Evolutionary conservation across 345 rosid species (phyloP).

Genomic region (Citropsis articulata): DNA sequence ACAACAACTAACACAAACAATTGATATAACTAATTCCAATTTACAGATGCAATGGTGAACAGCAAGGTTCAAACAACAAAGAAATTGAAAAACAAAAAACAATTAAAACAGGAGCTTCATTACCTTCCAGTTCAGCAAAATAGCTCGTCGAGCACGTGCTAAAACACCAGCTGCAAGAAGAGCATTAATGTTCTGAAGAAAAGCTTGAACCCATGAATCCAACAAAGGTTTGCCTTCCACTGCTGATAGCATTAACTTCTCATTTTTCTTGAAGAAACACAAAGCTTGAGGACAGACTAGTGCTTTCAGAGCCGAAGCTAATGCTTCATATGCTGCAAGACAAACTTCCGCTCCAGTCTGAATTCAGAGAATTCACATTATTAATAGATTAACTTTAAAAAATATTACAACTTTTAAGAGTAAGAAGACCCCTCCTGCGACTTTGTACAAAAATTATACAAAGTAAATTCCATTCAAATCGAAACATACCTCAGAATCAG

Average conservation of each 20-base stretch:
- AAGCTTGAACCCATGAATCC: conserved; percentile 60
- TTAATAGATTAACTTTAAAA: conserved; percentile 11
- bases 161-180: conserved; percentile 68
- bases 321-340: conserved; percentile 80
- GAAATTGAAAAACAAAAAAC: background rate
- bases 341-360: conserved; percentile 73
- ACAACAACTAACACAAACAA: background rate
- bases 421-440: background rate
- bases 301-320: conserved; percentile 52
- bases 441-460: conserved; percentile 9
- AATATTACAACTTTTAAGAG: background rate
- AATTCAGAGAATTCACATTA: conserved; percentile 21
- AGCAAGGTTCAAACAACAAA: background rate
- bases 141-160: conserved; percentile 71
- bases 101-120: conserved; percentile 15
- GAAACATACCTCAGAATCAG: conserved; percentile 60
- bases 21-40: background rate
- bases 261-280: conserved; percentile 41
- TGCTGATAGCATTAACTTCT: conserved; percentile 27
- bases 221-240: conserved; percentile 48
- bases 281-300: conserved; percentile 55
- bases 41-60: background rate
- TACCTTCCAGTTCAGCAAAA: conserved; percentile 89
- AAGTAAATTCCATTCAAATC: conserved; percentile 4
- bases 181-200: conserved; percentile 67